Conservation (phyloP, 768 basidiomycete genomes). For the Phaffia tasmanica region DNA sequence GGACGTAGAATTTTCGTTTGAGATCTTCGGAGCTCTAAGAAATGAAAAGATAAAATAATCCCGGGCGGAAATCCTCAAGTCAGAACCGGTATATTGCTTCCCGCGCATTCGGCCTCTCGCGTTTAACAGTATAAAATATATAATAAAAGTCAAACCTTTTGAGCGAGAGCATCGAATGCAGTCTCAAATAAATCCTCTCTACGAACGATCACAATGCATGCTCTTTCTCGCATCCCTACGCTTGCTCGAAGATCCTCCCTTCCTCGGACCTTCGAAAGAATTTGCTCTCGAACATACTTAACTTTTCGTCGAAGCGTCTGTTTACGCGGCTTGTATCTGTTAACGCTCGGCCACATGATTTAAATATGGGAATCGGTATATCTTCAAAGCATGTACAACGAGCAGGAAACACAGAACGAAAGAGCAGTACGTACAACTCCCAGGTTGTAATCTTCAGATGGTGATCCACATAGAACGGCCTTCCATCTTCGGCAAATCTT, state of each 20-base stretch:
- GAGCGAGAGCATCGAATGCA: slow-evolving; percentile 4
- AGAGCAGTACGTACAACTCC: slow-evolving; percentile 3
- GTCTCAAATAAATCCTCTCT: slow-evolving; percentile 15
- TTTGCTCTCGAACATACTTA: slow-evolving; percentile 21
- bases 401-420: background rate
- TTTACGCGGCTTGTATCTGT: slow-evolving; percentile 8
- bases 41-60: background rate
- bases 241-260: background rate
- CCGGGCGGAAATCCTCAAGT: no score
- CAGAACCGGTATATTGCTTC: background rate
- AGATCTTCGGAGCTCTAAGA: slow-evolving; percentile 13
- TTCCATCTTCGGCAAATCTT: background rate
- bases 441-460: slow-evolving; percentile 14
- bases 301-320: slow-evolving; percentile 16
- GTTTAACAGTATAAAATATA: background rate
- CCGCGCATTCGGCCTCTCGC: background rate
- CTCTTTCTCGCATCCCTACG: background rate
- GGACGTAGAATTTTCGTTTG: background rate
- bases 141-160: slow-evolving; percentile 3
- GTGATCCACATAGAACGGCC: slow-evolving; percentile 10
- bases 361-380: background rate
- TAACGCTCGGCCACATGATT: background rate
- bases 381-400: background rate
- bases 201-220: background rate
- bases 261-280: slow-evolving; percentile 1